Evolutionary conservation across 495 filamentous ascomycete genomes (phyloP).

Genomic region (Neurospora pannonica): DNA sequence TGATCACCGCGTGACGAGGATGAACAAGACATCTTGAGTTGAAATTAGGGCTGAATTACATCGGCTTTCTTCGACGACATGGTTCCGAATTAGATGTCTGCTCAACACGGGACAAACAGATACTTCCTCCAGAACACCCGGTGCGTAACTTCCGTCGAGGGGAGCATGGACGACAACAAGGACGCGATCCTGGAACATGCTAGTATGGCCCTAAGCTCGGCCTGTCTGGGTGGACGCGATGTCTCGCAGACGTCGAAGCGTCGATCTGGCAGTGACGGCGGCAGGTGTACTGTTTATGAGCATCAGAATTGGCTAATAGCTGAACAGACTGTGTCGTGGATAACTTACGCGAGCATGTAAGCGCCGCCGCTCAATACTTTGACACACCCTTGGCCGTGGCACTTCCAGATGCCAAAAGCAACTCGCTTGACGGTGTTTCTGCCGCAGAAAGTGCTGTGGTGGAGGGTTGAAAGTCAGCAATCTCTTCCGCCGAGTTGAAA

Average conservation of each 20-base stretch:
- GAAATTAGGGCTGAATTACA: background rate
- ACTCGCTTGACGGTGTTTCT: constrained; percentile 82
- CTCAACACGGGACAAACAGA: background rate
- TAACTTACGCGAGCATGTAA: constrained; percentile 81
- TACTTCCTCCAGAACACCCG: background rate
- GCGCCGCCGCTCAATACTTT: constrained; percentile 87
- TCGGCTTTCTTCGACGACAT: background rate
- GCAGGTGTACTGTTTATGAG: constrained; percentile 60
- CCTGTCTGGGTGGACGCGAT: constrained; percentile 36
- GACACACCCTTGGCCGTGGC: constrained; percentile 56
- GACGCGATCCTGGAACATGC: background rate
- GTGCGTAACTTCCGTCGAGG: background rate
- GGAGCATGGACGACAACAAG: background rate
- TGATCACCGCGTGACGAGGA: background rate
- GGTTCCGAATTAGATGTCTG: background rate
- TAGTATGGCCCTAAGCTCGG: background rate
- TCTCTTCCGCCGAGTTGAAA: background rate
- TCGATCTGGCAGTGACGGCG: constrained; percentile 80
- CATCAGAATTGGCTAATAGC: background rate
- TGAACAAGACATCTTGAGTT: background rate
- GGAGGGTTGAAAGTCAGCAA: background rate
- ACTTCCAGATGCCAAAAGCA: constrained; percentile 85
- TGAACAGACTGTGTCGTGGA: background rate
- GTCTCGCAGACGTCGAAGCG: constrained; percentile 86
- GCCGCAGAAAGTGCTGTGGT: constrained; percentile 59